Percentiles rank a stretch among this genome's conserved stretches.
Evolutionary conservation across 352 stramenopile species (phyloP).

Genomic region (Phytophthora agathidicida): DNA sequence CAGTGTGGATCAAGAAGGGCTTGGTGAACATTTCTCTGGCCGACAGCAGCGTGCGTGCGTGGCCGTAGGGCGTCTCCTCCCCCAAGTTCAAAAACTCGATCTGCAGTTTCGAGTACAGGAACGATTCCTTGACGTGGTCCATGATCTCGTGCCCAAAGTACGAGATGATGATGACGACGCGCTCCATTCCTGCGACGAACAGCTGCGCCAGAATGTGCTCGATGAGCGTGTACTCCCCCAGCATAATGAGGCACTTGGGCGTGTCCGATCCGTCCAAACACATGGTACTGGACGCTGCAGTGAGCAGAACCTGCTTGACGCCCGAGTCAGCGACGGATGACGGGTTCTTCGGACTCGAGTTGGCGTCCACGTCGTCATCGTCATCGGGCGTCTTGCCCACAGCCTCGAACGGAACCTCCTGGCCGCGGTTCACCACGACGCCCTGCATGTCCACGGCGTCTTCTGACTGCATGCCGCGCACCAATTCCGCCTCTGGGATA

Average conservation of each 20-base stretch:
- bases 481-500: constrained; percentile 72
- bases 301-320: constrained; percentile 82
- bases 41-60: constrained; percentile 76
- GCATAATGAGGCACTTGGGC: constrained; percentile 77
- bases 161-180: constrained; percentile 87
- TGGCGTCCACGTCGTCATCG: constrained; percentile 5
- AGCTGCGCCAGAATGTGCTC: constrained; percentile 85
- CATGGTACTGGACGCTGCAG: constrained; percentile 79
- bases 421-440: constrained; percentile 76
- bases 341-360: neutral
- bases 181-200: constrained; percentile 81
- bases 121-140: constrained; percentile 77
- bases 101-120: constrained; percentile 75
- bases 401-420: constrained; percentile 81
- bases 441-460: constrained; percentile 84
- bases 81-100: constrained; percentile 89
- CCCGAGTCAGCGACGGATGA: constrained; percentile 2
- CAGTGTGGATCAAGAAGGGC: constrained; percentile 88
- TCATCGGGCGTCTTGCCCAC: constrained; percentile 60
- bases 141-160: constrained; percentile 85
- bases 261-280: constrained; percentile 80
- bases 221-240: constrained; percentile 81
- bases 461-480: constrained; percentile 74
- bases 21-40: constrained; percentile 79
- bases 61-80: constrained; percentile 74